phyloP scores from a whole-genome alignment of 2,329 filamentous ascomycete genomes.

The Colletotrichum sublineola region DNA sequence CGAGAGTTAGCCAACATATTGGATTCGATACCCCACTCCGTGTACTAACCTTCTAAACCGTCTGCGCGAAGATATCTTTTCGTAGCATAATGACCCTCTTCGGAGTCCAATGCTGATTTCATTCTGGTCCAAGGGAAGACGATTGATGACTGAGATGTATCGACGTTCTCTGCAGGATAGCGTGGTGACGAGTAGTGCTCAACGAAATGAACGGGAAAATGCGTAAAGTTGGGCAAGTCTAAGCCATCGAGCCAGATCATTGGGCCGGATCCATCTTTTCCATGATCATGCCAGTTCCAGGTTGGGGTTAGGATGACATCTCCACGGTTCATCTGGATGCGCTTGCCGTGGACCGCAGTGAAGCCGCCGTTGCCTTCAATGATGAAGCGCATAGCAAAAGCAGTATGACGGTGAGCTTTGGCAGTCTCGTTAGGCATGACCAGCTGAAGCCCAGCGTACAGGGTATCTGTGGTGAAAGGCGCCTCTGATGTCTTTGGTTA shows the following conservation, averaged over 20 bases:
- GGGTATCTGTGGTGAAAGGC: constrained; percentile 67
- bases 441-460: constrained; percentile 68
- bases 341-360: constrained; percentile 65
- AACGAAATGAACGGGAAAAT: constrained; percentile 66
- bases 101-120: constrained; percentile 56
- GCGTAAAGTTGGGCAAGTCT: constrained; percentile 63
- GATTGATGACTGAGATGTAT: constrained; percentile 55
- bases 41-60: constrained; percentile 48
- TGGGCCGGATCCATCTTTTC: constrained; percentile 64
- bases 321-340: constrained; percentile 62
- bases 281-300: constrained; percentile 70
- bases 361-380: constrained; percentile 67
- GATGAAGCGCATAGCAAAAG: constrained; percentile 68
- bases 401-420: constrained; percentile 65
- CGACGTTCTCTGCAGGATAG: constrained; percentile 58
- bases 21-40: too few relatives aligned
- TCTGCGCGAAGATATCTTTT: constrained; percentile 51
- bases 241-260: constrained; percentile 71
- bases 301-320: constrained; percentile 68
- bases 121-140: constrained; percentile 64
- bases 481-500: constrained; percentile 51
- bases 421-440: constrained; percentile 67
- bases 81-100: constrained; percentile 47
- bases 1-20: background rate
- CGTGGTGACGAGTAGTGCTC: constrained; percentile 59